Evolutionary conservation across 1,284 basidiomycete genomes (phyloP).

Genomic region (Quambalaria eucalypti): DNA sequence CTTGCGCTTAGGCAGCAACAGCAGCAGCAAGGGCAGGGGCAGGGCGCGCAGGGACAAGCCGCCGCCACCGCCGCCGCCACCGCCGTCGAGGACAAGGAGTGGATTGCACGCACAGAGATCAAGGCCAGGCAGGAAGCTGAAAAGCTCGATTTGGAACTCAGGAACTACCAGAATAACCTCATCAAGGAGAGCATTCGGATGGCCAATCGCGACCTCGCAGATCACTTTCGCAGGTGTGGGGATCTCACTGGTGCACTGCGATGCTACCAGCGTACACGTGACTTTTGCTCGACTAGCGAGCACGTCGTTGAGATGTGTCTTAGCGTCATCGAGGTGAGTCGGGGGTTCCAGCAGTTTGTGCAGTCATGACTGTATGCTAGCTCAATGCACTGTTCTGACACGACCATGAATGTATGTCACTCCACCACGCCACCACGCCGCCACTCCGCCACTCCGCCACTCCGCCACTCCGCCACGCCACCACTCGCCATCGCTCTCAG

Average conservation of each 20-base stretch:
- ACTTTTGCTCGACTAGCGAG: constrained; percentile 72
- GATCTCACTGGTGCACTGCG: constrained; percentile 63
- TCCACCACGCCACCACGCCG: no score
- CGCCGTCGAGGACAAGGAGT: constrained; percentile 44
- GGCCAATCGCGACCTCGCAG: constrained; percentile 73
- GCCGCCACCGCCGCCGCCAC: constrained; percentile 3
- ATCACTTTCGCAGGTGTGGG: constrained; percentile 62
- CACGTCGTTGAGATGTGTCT: constrained; percentile 67
- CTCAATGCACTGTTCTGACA: not conserved
- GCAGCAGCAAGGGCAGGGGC: no score
- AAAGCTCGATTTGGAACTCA: constrained; percentile 75
- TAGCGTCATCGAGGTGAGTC: constrained; percentile 28
- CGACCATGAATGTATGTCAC: not conserved
- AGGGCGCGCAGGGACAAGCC: not conserved
- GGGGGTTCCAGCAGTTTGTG: not conserved
- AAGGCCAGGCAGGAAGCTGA: constrained; percentile 60
- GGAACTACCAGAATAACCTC: constrained; percentile 79
- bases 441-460: no score
- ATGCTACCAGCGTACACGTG: constrained; percentile 71
- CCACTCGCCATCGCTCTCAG: no score
- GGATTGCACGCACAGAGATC: constrained; percentile 59
- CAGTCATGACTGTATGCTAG: not conserved
- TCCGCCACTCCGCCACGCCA: no score
- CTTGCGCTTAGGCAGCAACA: constrained; percentile 8
- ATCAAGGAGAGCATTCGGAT: constrained; percentile 92